Conservation (phyloP, 306 rosid genomes). For the Medicago truncatula region MtrunA17r5.0-ANR NC_053042.1:55526501-55527000, state of each 20-base stretch:
- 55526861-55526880: not conserved
- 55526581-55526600: not conserved
- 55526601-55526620: not conserved
- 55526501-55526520: not conserved
- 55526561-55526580: not conserved
- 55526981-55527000: not conserved
- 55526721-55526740: not conserved
- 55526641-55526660: not conserved
- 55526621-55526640: not conserved
- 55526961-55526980: not conserved
- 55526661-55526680: not conserved
- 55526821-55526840: not conserved
- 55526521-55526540: not conserved
- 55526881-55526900: not conserved
- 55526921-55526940: not conserved
- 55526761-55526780: not conserved
- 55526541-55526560: not conserved
- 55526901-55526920: not conserved
- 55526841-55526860: not conserved
- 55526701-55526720: not conserved
- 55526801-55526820: not conserved
- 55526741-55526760: not conserved
- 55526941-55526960: not conserved
- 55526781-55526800: not conserved
- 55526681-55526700: not conserved